Conservation (phyloP, 768 basidiomycete species). For the Termitomyces sp. region DNA sequence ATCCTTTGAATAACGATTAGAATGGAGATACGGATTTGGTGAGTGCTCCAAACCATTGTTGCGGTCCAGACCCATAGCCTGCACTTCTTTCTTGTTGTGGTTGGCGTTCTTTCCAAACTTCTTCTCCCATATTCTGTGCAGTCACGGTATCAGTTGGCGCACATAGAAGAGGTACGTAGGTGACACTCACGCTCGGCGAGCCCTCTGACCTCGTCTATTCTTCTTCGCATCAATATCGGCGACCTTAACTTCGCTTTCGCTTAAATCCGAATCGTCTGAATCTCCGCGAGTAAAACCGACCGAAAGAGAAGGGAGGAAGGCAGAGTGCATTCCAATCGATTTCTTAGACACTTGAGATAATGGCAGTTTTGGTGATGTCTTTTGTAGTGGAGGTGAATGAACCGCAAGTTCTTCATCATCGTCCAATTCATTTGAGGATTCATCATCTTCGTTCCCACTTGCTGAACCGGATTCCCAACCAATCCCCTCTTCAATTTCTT, state of each 20-base stretch:
- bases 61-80: constrained; percentile 7
- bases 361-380: constrained; percentile 15
- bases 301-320: constrained; percentile 86
- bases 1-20: background rate
- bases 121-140: constrained; percentile 95
- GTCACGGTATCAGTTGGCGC: background rate
- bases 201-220: constrained; percentile 90
- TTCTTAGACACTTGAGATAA: constrained; percentile 22
- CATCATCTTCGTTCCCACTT: constrained; percentile 23
- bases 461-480: constrained; percentile 58
- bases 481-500: constrained; percentile 26
- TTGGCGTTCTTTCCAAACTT: constrained; percentile 91
- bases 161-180: background rate
- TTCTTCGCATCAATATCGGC: constrained; percentile 60
- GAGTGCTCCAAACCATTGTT: constrained; percentile 2
- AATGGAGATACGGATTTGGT: background rate
- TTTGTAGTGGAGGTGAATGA: constrained; percentile 17
- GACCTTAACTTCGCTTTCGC: constrained; percentile 56
- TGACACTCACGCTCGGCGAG: constrained; percentile 83
- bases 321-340: constrained; percentile 34
- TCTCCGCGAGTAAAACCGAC: constrained; percentile 82
- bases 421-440: constrained; percentile 25
- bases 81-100: constrained; percentile 71
- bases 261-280: constrained; percentile 74
- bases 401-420: constrained; percentile 30